Evolutionary conservation across 1,284 basidiomycete species (phyloP), one percentile per base, ranked within the genome.

Genomic region (Ustilago tritici): DNA sequence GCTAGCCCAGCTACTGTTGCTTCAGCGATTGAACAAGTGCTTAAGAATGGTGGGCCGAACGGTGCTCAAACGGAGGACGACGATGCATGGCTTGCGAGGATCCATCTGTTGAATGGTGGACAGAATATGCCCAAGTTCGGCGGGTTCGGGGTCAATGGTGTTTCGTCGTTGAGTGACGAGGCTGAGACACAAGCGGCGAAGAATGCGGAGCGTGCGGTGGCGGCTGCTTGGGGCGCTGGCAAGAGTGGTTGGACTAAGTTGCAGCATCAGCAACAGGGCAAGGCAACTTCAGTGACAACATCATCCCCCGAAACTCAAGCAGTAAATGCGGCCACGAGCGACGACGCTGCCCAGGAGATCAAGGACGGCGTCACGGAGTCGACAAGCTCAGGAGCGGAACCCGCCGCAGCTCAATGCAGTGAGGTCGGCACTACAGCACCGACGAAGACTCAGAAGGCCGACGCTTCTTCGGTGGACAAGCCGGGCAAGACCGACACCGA

Each of bases 31-130:
- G 74, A 72, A 14, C 70, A 77, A 36, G 63, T 69, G 15, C 60
- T 76, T 57, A 72, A 66, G 56, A 69, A 69, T 35, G 70, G 66
- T 6, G 61, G 67, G 3, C 54, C 61, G 28, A 41, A 65, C n/a
- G 67, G 67, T 28, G 59, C 60, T 15, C 66, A 62, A 47, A 69
- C 77, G 17, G 77, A 73, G 34, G 70, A 72, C 49, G 78, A 83
- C 56, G 74, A 85, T 55, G 73, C 74, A 2, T 85, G 84, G 84
- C 69, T 85, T 1, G 73, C 76, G 1, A 70, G 80, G 17, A 84
- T 85, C 28, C 77, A 81, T 34, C 59, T 85, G 56, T 61, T 85
- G 4, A 85, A 85, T 55, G 83, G 83, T 3, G 84, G 82, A 6
- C 73, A 82, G 50, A 77, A 78, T 49, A 71, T 75, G 73, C 76